phyloP scores from a whole-genome alignment of 495 filamentous ascomycete genomes.

The Immersiella caudata region DNA sequence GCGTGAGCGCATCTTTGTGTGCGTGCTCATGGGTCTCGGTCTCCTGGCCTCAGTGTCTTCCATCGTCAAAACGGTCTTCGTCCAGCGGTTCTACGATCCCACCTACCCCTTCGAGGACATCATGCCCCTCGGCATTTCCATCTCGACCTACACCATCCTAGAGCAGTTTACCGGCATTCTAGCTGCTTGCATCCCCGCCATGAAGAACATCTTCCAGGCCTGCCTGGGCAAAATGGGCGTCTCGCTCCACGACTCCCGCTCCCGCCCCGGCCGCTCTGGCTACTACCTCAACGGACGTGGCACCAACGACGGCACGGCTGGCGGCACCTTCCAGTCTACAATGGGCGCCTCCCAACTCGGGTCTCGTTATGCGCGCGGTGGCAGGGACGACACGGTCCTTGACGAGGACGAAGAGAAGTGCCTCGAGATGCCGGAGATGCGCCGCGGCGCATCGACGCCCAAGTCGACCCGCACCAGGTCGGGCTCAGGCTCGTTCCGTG shows the following conservation, averaged over 20 bases:
- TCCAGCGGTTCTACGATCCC: conserved; percentile 28
- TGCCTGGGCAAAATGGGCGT: conserved; percentile 17
- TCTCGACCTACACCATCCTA: conserved; percentile 32
- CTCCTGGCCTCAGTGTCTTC: conserved; percentile 28
- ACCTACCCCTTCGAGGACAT: conserved; percentile 9
- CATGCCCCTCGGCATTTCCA: conserved; percentile 28
- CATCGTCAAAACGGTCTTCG: conserved; percentile 32
- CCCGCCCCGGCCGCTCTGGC: conserved; percentile 13
- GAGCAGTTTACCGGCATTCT: conserved; percentile 33
- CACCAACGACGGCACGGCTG: not conserved
- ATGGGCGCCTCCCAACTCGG: not conserved
- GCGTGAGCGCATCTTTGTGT: conserved; percentile 35
- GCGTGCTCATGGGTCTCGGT: conserved; percentile 35
- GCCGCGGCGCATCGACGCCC: conserved; percentile 21
- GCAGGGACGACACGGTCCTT: conserved; percentile 16
- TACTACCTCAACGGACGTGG: conserved; percentile 16
- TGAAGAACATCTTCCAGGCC: conserved; percentile 12
- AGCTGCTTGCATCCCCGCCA: conserved; percentile 31
- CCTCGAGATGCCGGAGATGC: conserved; percentile 29
- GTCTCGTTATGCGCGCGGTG: not conserved
- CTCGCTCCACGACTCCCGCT: conserved; percentile 24
- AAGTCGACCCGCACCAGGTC: conserved; percentile 18
- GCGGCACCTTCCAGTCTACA: conserved; percentile 1
- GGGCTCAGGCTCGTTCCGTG: conserved; percentile 1
- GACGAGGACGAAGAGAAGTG: conserved; percentile 30